Conservation (phyloP, 305 asterid genomes). For the Euphrasia arctica region DNA sequence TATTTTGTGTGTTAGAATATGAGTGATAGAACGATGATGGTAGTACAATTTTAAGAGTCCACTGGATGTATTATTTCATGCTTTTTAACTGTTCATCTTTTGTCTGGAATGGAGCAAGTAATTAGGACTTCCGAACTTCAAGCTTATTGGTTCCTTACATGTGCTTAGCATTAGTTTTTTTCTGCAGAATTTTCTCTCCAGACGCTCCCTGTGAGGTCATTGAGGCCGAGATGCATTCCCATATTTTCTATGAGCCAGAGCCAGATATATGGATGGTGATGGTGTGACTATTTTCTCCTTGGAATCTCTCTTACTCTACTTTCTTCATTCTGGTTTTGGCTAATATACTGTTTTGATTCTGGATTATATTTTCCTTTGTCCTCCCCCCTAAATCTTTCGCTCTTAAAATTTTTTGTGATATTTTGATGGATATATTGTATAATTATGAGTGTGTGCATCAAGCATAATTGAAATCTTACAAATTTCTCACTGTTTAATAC, state of each 20-base stretch:
- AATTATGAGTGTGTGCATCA: constrained; percentile 1
- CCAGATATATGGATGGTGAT: constrained; percentile 98
- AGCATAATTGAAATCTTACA: constrained; percentile 1
- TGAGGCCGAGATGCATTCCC: constrained; percentile 93
- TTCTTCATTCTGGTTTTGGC: constrained; percentile 20
- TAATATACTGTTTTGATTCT: constrained; percentile 7
- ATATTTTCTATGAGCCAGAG: constrained; percentile 89
- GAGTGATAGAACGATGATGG: background rate
- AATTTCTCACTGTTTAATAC: background rate
- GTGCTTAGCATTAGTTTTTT: constrained; percentile 26
- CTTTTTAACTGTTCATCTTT: background rate
- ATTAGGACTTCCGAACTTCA: constrained; percentile 8
- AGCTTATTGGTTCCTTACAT: constrained; percentile 13
- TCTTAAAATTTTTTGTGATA: constrained; percentile 4
- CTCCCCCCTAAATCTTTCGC: constrained; percentile 1
- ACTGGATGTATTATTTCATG: background rate
- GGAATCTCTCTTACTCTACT: constrained; percentile 18
- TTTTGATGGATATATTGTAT: background rate
- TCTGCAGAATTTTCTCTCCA: constrained; percentile 84
- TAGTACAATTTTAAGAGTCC: background rate
- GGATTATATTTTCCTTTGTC: constrained; percentile 6
- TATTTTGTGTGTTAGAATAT: constrained; percentile 6
- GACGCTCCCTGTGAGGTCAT: constrained; percentile 89
- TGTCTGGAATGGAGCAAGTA: constrained; percentile 17
- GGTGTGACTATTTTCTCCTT: constrained; percentile 44